Percentiles rank a stretch among this genome's conserved stretches.
These are phyloP conservation scores for Coemansia sp. DNA, from an alignment of 192 early-diverging fungal genomes.

Conservation along the genomic window DNA sequence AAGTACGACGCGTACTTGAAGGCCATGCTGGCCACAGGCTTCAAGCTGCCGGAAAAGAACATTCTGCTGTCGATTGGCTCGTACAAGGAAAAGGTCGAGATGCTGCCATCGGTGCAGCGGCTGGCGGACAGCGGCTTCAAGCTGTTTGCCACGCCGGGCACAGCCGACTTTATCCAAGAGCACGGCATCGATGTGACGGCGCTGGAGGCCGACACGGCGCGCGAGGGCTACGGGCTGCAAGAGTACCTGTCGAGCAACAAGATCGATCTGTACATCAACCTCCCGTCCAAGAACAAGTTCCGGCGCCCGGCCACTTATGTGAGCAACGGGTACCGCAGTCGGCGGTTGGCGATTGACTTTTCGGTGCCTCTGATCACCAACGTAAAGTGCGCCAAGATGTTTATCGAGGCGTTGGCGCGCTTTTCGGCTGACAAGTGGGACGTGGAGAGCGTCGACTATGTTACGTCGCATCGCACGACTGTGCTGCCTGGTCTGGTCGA, in stretches of 20 bases:
- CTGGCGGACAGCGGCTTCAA: constrained; percentile 84
- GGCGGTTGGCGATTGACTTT: constrained; percentile 97
- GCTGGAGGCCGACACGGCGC: constrained; percentile 69
- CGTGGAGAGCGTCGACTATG: constrained; percentile 83
- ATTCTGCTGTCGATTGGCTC: constrained; percentile 94
- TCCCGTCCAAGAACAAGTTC: constrained; percentile 97
- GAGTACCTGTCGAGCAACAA: constrained; percentile 95
- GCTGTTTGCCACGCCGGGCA: constrained; percentile 95
- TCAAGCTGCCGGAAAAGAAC: constrained; percentile 93
- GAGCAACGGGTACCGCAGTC: constrained; percentile 89
- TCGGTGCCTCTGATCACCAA: constrained; percentile 97
- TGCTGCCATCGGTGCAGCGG: constrained; percentile 84
- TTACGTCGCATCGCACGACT: constrained; percentile 82
- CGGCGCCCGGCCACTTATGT: constrained; percentile 94
- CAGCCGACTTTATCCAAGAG: constrained; percentile 95
- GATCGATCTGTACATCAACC: constrained; percentile 98
- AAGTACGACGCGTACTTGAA: constrained; percentile 99
- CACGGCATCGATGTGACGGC: constrained; percentile 91
- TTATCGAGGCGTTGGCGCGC: constrained; percentile 91
- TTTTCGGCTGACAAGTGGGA: constrained; percentile 61
- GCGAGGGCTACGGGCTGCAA: constrained; percentile 87
- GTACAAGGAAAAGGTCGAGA: constrained; percentile 98
- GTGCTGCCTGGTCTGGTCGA: constrained; percentile 88
- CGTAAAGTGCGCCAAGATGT: constrained; percentile 98
- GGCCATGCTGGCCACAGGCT: constrained; percentile 89